These are phyloP conservation scores for Haplosporangium gracile DNA, from an alignment of 192 early-diverging fungal species.

Conservation along the genomic window DNA sequence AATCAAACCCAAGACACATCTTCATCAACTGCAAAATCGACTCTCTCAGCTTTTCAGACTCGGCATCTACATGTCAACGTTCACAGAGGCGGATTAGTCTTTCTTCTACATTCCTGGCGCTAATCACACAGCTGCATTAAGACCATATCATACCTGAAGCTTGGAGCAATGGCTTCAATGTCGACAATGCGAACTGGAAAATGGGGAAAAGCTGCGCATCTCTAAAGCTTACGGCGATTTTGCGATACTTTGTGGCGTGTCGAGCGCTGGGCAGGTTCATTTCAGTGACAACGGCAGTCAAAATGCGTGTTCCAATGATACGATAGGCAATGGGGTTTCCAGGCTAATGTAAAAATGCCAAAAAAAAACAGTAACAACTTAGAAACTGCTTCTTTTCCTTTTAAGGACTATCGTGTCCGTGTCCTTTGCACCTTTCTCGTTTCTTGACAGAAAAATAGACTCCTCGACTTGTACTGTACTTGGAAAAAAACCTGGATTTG, in stretches of 20 bases:
- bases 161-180: slow-evolving; percentile 16
- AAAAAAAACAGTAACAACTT: background rate
- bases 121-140: background rate
- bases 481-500: slow-evolving; percentile 71
- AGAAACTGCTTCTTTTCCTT: background rate
- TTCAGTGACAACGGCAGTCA: slow-evolving; percentile 38
- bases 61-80: slow-evolving; percentile 14
- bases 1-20: slow-evolving; percentile 46
- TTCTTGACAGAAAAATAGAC: background rate
- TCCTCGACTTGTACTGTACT: slow-evolving; percentile 52
- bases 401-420: background rate
- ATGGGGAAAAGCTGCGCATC: slow-evolving; percentile 41
- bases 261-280: slow-evolving; percentile 41
- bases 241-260: slow-evolving; percentile 37
- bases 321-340: slow-evolving; percentile 15
- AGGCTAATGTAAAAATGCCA: slow-evolving; percentile 5
- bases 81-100: background rate
- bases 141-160: slow-evolving; percentile 23
- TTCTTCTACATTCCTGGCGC: no score
- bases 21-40: slow-evolving; percentile 40
- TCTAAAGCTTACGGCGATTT: slow-evolving; percentile 46
- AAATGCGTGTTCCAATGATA: slow-evolving; percentile 39
- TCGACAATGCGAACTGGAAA: slow-evolving; percentile 41
- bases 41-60: slow-evolving; percentile 38
- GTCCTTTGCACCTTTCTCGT: background rate